Base-by-base conservation (phyloP, 305 asterid genomes). In the Fraxinus sp. region DNA sequence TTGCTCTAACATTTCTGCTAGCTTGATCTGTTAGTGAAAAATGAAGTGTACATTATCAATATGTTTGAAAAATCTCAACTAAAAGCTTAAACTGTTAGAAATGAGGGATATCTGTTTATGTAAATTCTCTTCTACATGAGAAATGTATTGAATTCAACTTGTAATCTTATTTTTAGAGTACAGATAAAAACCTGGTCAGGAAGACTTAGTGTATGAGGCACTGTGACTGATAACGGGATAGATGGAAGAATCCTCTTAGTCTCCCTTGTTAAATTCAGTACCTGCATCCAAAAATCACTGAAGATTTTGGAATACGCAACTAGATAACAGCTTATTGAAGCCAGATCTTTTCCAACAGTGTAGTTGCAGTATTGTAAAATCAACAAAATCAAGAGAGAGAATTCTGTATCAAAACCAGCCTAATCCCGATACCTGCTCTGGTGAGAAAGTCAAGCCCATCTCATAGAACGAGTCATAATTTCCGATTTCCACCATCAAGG, bases 161-260 rank as follows among this genome's bases (percentile, higher is more conserved):
- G 41, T 4, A 71, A 22, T 22, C 62, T 24, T 5, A 55, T 71
- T 41, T 41, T 30, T 49, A 26, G 43, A 46, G 39, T 70, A 30
- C 79, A 52, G 30, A 46, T 30, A 11, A 10, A 39, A 82, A 91
- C 98, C 98, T 95, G 98, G 82, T 95, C 97, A 5, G 95, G 98
- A 75, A 95, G 98, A 92, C 94, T 92, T 80, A 95, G 82, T 1
- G 95, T 93, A 84, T 95, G 98, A 77, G 98, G 98, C 78, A 95
- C 97, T 5, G 98, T 95, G 79, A 95, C 98, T 20, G 98, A 93
- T 33, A 93, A 87, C 13, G 88, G 77, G 37, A 93, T 33, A 0
- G 88, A 87, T 10, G 97, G 98, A 85, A 95, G 97, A 82, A 93
- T 82, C 88, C 84, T 87, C 87, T 75, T 90, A 4, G 97, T 93